These are phyloP conservation scores for Chrysopogon serrulatus DNA, from an alignment of 176 grass and related monocot genomes.

Conservation along the genomic window DNA sequence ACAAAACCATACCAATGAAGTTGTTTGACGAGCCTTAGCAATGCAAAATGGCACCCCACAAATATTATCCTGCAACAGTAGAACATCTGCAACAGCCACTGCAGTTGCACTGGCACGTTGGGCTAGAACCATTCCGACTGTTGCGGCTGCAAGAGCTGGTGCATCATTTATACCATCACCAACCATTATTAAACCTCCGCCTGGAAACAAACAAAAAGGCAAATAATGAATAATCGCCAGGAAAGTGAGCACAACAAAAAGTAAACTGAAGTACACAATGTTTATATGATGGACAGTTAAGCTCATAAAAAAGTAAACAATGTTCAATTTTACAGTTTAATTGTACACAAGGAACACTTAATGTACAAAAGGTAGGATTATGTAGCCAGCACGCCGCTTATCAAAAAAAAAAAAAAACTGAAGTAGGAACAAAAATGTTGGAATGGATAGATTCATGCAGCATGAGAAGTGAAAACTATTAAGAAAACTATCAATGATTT, in stretches of 20 bases:
- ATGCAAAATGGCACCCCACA: conserved; percentile 84
- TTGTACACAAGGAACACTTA: background rate
- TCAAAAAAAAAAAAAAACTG: background rate
- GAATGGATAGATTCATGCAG: background rate
- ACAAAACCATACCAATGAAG: conserved; percentile 61
- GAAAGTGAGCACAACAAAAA: background rate
- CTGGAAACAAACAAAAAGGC: conserved; percentile 32
- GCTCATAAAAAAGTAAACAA: background rate
- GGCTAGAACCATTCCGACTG: conserved; percentile 89
- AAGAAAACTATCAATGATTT: background rate
- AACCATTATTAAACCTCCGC: conserved; percentile 96
- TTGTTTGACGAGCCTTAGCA: conserved; percentile 93
- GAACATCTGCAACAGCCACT: conserved; percentile 84
- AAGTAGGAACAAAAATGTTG: background rate
- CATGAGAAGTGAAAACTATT: background rate
- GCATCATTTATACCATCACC: conserved; percentile 99
- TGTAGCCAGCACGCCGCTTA: background rate
- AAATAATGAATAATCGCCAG: background rate
- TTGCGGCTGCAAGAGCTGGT: conserved; percentile 91
- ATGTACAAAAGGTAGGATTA: background rate
- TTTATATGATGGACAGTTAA: background rate
- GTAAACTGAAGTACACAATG: too few relatives aligned
- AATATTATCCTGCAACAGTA: conserved; percentile 89
- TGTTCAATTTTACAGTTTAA: background rate
- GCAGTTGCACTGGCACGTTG: conserved; percentile 93